A percentile compares a stretch with the other conserved stretches of the same genome.
Conservation (phyloP, 345 rosid genomes). For the Geranium rotundifolium region DNA sequence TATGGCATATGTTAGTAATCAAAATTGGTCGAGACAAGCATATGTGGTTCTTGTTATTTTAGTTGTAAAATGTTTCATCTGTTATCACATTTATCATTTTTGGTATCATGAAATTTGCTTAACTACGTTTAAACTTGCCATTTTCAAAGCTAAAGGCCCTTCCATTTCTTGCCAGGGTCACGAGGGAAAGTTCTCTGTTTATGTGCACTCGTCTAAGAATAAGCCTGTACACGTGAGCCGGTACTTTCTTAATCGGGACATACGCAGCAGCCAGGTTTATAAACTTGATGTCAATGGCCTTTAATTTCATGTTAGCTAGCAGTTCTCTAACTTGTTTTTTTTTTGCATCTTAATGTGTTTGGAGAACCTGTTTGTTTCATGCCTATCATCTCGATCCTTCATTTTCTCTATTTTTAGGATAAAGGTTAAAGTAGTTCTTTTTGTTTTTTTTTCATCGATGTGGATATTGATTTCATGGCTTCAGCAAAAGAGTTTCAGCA, state of each 20-base stretch:
- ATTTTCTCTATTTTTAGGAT: neutral
- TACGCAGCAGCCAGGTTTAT: conserved; percentile 25
- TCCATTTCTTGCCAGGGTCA: conserved; percentile 21
- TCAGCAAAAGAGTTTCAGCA: neutral
- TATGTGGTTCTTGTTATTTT: neutral
- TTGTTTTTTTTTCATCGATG: neutral
- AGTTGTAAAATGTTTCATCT: neutral
- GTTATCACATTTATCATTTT: too few species aligned
- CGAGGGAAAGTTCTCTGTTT: conserved; percentile 30
- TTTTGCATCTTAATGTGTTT: neutral
- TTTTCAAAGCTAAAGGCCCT: neutral
- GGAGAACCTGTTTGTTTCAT: neutral
- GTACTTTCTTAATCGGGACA: conserved; percentile 24
- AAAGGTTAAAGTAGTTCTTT: neutral
- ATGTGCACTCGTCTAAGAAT: conserved; percentile 31
- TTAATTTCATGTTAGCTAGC: neutral
- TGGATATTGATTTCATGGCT: neutral
- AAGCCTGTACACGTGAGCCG: conserved; percentile 23
- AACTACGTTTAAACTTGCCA: neutral
- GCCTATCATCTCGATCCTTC: neutral
- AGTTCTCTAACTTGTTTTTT: neutral
- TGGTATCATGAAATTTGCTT: neutral
- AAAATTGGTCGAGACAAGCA: neutral
- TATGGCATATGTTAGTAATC: neutral
- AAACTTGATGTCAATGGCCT: neutral